phyloP scores from a whole-genome alignment of 768 basidiomycete genomes.

The Mycena leptocephala region DNA sequence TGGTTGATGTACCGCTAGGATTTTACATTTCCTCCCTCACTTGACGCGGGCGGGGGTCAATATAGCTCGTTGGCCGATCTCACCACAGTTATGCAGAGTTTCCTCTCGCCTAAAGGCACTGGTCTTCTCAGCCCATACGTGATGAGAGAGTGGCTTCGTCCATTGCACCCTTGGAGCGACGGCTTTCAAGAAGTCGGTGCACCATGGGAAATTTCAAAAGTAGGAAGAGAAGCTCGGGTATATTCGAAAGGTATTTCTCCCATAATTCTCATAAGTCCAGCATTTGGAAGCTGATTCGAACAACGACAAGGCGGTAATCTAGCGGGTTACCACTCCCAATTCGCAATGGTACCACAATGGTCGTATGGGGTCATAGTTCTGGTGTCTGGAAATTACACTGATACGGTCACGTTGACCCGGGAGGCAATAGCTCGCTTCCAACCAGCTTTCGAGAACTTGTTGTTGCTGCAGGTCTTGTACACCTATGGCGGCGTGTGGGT shows the following conservation, averaged over 20 bases:
- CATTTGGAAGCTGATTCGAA: background rate
- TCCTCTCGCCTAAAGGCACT: conserved; percentile 58
- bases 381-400: conserved; percentile 54
- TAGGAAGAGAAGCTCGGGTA: conserved; percentile 46
- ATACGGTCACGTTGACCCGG: conserved; percentile 49
- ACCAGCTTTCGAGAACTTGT: conserved; percentile 51
- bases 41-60: conserved; percentile 66
- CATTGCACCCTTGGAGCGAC: conserved; percentile 56
- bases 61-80: conserved; percentile 67
- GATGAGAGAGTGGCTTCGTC: conserved; percentile 61
- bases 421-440: conserved; percentile 53
- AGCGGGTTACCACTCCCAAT: conserved; percentile 57
- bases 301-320: conserved; percentile 53
- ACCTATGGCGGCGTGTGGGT: conserved; percentile 55
- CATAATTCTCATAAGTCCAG: background rate
- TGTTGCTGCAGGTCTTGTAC: conserved; percentile 43
- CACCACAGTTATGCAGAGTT: conserved; percentile 57
- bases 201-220: conserved; percentile 60
- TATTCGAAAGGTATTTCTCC: conserved; percentile 52
- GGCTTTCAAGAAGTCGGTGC: conserved; percentile 56
- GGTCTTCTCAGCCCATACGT: conserved; percentile 54
- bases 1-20: conserved; percentile 47
- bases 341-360: conserved; percentile 56
- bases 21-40: conserved; percentile 53
- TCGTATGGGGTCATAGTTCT: conserved; percentile 61